Evolutionary conservation across 164 flowering plant genomes (phyloP), one percentile per base, ranked within the genome.

Genomic region (Warburgia ugandensis): DNA sequence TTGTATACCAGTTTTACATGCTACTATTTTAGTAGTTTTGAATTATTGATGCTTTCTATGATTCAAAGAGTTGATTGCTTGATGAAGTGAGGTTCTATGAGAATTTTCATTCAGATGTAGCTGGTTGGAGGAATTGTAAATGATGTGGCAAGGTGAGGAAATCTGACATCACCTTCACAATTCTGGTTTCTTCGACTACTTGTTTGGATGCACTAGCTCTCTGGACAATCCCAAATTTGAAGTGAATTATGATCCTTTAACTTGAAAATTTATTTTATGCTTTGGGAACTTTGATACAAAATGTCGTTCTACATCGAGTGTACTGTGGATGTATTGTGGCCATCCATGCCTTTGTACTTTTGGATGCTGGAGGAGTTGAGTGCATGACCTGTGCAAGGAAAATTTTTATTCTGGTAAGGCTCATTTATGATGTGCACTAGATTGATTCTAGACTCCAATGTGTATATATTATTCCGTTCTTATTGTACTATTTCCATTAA

Each of bases 271-370:
- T 10, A 0, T 19, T 52, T 29, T 30, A 27, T 39, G 35, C 23
- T 41, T 12, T 26, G 17, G 38, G 23, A 29, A 8, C 44, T 48
- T 42, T 41, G 33, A 40, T 27, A 22, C 32, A 13, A 40, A 48
- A 29, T 42, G 22, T 45, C 62, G 13, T 42, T 60, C 38, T 70
- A 77, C 94, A 91, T 96, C 70, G 72, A 48, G 62, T 87, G 50
- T 96, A 91, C 58, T 91, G 96, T 70, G 98, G 98, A 61, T 91
- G 98, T 46, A 77, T 87, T 56, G 90, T 71, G 50, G 87, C 98
- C 33, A 29, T 62, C 51, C 76, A 78, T 63, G 49, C 74, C 51
- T 80, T 69, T 56, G 58, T 70, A 14, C 65, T 83, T 48, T 51
- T 91, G 70, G 98, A 91, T 75, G 77, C 77, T 66, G 95, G 98